Evolutionary conservation across 2,329 filamentous ascomycete species (phyloP), one percentile per base, ranked within the genome.

Genomic region (Microsporum audouinii): DNA sequence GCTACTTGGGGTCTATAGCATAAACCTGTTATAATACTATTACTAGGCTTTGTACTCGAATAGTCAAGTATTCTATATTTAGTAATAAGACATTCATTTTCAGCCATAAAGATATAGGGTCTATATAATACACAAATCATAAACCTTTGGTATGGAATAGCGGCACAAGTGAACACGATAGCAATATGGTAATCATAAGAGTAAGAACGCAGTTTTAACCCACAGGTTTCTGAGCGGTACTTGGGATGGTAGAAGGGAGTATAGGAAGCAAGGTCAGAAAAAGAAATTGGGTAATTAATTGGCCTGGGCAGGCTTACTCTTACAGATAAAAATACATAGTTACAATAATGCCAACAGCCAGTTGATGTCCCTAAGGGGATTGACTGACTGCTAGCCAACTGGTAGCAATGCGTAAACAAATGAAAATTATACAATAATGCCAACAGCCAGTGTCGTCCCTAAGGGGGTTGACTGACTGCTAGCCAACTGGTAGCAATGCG

Each of bases 401-500:
- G 14, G 49, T 12, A 55, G 39, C 36, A 57, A 41, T 31, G 57
- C 29, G 56, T 27, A 34, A 27, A 58, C 17, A 57, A 36, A 39
- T 5, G n/a, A 38, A 59, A 53, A 58, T 33, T 43, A 34, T 41
- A 33, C 49, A 53, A 53, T 53, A 53, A 53, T 34, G 49, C 31
- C 49, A 31, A 8, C 49, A 53, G 29, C 29, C 49, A 33, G 49
- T 12, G 38, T 27, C 49, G 6, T 33, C 49, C 49, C 49, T n/a
- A 4, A 53, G 1, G 23, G 43, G 31, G 5, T 31, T n/a, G 17
- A 23, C 49, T 55, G 49, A 14, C 31, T 36, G 31, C 49, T 55
- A 55, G 49, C 49, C 33, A 55, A 55, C 49, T 55, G 14, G 14
- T 29, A 55, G 39, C 36, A 57, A 41, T 34, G 57, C 29, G 59